A percentile compares a stretch with the other conserved stretches of the same genome.
These are phyloP conservation scores for Colletotrichum sp. DNA, from an alignment of 2,329 filamentous ascomycete species.

Conservation along the genomic window DNA sequence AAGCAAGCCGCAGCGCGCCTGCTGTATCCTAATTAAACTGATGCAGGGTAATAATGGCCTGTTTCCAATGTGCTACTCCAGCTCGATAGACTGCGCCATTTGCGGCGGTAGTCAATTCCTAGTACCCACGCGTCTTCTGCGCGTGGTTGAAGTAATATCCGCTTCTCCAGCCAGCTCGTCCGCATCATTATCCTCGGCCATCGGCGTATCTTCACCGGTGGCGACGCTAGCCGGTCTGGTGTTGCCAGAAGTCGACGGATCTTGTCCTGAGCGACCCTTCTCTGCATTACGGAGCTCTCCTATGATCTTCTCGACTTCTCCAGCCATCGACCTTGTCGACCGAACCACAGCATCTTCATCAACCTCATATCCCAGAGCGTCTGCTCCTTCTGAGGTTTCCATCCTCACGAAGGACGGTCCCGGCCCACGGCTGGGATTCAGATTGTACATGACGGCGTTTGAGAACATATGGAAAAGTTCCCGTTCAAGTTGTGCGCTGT, in stretches of 20 bases:
- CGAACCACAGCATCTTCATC: constrained; percentile 88
- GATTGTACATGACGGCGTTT: constrained; percentile 98
- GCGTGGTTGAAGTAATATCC: constrained; percentile 34
- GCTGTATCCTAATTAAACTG: background rate
- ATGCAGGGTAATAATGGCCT: background rate
- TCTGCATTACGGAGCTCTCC: constrained; percentile 79
- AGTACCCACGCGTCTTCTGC: constrained; percentile 39
- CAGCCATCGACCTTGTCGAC: constrained; percentile 88
- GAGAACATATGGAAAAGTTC: constrained; percentile 97
- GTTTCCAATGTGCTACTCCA: background rate
- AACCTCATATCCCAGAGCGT: constrained; percentile 65
- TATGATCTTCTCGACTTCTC: constrained; percentile 82
- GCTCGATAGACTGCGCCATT: background rate
- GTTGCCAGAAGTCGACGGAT: constrained; percentile 30
- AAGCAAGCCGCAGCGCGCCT: background rate
- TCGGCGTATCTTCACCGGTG: constrained; percentile 45
- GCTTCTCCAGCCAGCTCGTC: constrained; percentile 52
- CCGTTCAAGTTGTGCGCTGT: constrained; percentile 89
- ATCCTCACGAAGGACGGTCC: constrained; percentile 63
- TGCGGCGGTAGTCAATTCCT: constrained; percentile 33
- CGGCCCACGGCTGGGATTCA: constrained; percentile 76
- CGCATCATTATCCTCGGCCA: constrained; percentile 47
- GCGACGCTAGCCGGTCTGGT: constrained; percentile 41
- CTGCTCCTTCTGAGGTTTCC: constrained; percentile 41
- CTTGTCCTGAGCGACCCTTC: constrained; percentile 50